A percentile compares a stretch with the other conserved stretches of the same genome.
Conservation (phyloP, 1,139 yeast genomes). For the Yamadazyma jaroonii region DNA sequence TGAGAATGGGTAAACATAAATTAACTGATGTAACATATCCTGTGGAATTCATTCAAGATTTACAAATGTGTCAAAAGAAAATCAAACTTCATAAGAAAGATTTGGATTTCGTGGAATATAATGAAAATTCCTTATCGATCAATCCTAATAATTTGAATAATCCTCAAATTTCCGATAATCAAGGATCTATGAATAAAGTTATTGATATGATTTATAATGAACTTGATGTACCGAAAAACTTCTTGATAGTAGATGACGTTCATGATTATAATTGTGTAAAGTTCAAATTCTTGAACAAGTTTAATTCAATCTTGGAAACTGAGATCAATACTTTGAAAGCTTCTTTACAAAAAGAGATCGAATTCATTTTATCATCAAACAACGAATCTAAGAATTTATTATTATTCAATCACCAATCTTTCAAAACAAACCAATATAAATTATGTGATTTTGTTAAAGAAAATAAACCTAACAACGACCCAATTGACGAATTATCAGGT, state of each 20-base stretch:
- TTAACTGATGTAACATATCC: slow-evolving; percentile 25
- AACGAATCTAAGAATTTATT: slow-evolving; percentile 19
- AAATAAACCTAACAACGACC: slow-evolving; percentile 5
- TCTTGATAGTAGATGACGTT: slow-evolving; percentile 27
- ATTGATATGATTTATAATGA: slow-evolving; percentile 20
- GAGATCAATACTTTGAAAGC: slow-evolving; percentile 31
- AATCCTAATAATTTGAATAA: slow-evolving; percentile 13
- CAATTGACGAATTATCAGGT: slow-evolving; percentile 3
- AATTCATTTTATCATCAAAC: slow-evolving; percentile 22
- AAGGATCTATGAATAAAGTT: slow-evolving; percentile 8
- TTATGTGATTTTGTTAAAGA: slow-evolving; percentile 24
- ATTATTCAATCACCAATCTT: slow-evolving; percentile 23
- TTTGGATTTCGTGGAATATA: slow-evolving; percentile 35
- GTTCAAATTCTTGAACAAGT: slow-evolving; percentile 19
- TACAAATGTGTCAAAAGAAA: slow-evolving; percentile 29
- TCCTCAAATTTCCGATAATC: neutral
- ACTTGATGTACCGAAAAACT: slow-evolving; percentile 26
- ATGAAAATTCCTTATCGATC: slow-evolving; percentile 17
- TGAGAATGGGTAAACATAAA: slow-evolving; percentile 25
- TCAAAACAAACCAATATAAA: slow-evolving; percentile 28
- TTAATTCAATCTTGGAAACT: slow-evolving; percentile 25
- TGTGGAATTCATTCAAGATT: slow-evolving; percentile 41
- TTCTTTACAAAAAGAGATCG: slow-evolving; percentile 32
- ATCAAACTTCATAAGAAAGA: slow-evolving; percentile 38
- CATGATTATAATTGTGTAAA: slow-evolving; percentile 30